Evolutionary conservation across 208 protist species (phyloP), one percentile per base, ranked within the genome.

Genomic region (Wallacemonas sp.): DNA sequence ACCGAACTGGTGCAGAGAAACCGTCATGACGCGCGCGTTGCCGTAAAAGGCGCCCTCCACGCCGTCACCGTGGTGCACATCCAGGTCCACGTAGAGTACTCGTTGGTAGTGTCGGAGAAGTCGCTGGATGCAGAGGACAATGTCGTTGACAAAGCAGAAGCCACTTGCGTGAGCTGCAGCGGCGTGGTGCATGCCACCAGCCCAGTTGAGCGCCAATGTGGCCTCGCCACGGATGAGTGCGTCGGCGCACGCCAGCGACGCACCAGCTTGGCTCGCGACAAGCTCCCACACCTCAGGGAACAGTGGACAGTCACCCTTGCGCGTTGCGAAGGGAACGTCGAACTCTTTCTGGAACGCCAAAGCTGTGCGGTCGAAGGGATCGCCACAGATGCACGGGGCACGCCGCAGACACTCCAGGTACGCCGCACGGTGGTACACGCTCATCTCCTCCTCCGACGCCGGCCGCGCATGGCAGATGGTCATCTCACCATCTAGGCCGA

Each of bases 61-160:
- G 39, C 99, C 99, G 70, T 99, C 99, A 27, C 99, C 99, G 76
- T 99, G 99, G 76, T 99, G 99, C 59, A 99, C 97, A 73, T 99
- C 99, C 53, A 99, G 98, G 78, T 99, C 99, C 36, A 99, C 92
- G 85, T 99, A 99, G 6, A 99, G 76, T n/a, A 99, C 98, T 38
- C 98, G 82, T 61, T 98, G 93, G 50, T 83, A 90, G 45, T 76
- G 63, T 22, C 98, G 99, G 34, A 99, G 84, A n/a, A 99, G 85
- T 55, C 99, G 98, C 9, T 99, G 81, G 45, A 99, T 99, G 26
- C 85, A 98, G 10, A 99, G 78, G 3, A 99, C 99, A 78, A 99
- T 99, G 83, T 99, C 99, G 74, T 99, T 99, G 24, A 99, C 91
- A 80, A 99, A 99, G 87, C 99, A 99, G 73, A 99, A 99, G 1